A percentile compares a stretch with the other conserved stretches of the same genome.
phyloP scores from a whole-genome alignment of 73 alveolate species.

The Paramecium sexaurelia region DNA sequence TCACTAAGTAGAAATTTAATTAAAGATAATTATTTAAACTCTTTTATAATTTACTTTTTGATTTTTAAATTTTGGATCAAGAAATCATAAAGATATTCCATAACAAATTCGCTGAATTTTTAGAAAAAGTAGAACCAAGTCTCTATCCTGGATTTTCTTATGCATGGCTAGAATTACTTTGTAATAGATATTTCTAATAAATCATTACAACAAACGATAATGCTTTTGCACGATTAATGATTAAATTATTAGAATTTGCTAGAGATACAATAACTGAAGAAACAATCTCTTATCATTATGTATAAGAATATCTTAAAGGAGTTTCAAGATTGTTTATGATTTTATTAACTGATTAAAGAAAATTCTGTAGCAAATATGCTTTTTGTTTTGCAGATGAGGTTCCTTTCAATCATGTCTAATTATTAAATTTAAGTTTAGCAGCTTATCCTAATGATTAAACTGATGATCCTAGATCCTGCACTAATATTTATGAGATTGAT shows the following conservation, averaged over 20 bases:
- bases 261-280: conserved; percentile 47
- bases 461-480: conserved; percentile 17
- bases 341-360: neutral
- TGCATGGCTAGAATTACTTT: conserved; percentile 96
- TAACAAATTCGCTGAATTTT: conserved; percentile 83
- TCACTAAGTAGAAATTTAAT: conserved; percentile 81
- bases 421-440: conserved; percentile 29
- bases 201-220: neutral
- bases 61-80: conserved; percentile 72
- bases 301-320: conserved; percentile 21
- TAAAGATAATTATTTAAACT: conserved; percentile 90
- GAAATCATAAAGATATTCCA: conserved; percentile 52
- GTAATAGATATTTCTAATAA: conserved; percentile 83
- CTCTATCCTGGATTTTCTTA: conserved; percentile 95
- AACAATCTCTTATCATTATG: neutral
- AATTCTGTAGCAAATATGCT: neutral
- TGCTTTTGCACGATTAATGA: neutral
- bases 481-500: conserved; percentile 3
- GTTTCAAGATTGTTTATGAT: neutral
- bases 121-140: conserved; percentile 86
- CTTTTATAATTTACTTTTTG: conserved; percentile 76
- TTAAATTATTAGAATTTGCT: conserved; percentile 41
- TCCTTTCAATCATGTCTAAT: conserved; percentile 40
- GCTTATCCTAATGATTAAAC: neutral
- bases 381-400: conserved; percentile 30